Evolutionary conservation across 208 protist genomes (phyloP), one percentile per base, ranked within the genome.

Genomic region (Kentomonas sorsogonicus): DNA sequence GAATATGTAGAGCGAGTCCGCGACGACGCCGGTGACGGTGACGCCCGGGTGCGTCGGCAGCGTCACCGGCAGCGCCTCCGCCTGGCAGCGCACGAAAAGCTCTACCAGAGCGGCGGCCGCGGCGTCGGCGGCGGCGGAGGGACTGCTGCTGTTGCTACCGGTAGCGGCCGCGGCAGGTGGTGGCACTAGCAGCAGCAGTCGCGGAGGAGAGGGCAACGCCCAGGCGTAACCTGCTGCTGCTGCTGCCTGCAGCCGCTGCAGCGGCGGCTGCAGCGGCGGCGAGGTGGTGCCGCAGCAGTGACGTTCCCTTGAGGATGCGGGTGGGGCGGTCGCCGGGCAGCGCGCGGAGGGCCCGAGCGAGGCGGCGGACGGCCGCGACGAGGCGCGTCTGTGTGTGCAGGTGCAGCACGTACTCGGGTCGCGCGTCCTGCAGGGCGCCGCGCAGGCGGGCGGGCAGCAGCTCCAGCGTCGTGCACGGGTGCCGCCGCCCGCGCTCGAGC

Each of bases 11-110:
- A 92, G 72, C 9, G 67, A 75, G 25, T 69, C 52, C 3, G 74
- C 52, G 22, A 57, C 50, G 15, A 89, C 55, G 11, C 67, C 63
- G n/a, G 64, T 40, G 23, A 89, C 62, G 2, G 54, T 26, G 20
- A 79, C 44, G 27, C 66, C 57, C 11, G 88, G 84, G 61, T 94
- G 81, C 7, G 78, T 83, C 11, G 88, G 82, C 20, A 92, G 72
- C 27, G 77, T 88, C 10, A 74, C 66, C n/a, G 57, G 34, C n/a
- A n/a, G n/a, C n/a, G n/a, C 13, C 34, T 10, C 10, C 9, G 36
- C 39, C 26, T 3, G n/a, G 11, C 45, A 15, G 7, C 6, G 7
- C 55, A 40, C 11, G 48, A 30, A 25, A 16, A 18, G n/a, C n/a
- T n/a, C n/a, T n/a, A n/a, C n/a, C n/a, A n/a, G n/a, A n/a, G n/a